Evolutionary conservation across 148 eudicot species (phyloP).

Genomic region (Polygonum aviculare): DNA sequence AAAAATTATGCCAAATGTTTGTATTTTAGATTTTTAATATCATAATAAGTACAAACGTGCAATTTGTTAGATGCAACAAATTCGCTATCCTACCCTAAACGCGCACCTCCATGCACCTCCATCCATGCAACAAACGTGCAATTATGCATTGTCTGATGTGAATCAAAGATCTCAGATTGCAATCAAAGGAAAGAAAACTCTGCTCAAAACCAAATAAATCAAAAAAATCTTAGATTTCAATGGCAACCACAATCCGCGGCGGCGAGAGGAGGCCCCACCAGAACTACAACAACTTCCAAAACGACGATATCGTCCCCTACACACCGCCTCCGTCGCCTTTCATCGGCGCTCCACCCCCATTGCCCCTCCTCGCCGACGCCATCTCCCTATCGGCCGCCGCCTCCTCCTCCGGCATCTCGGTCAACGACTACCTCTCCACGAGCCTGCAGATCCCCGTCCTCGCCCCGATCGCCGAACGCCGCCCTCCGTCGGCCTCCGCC

Average conservation of each 20-base stretch:
- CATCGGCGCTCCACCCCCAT: slow-evolving; percentile 12
- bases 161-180: no score
- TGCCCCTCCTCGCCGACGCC: slow-evolving; percentile 22
- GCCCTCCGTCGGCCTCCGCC: slow-evolving; percentile 1
- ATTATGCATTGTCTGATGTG: no score
- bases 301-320: not conserved
- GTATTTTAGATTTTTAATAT: no score
- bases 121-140: not conserved
- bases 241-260: slow-evolving; percentile 2
- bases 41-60: not conserved
- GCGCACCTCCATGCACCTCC: not conserved
- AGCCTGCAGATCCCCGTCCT: slow-evolving; percentile 45
- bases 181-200: not conserved
- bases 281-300: not conserved
- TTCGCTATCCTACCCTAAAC: not conserved
- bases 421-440: slow-evolving; percentile 33
- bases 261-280: slow-evolving; percentile 9
- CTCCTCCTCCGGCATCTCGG: slow-evolving; percentile 14
- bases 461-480: slow-evolving; percentile 29
- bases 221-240: not conserved
- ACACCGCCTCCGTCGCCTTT: slow-evolving; percentile 23
- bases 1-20: no score
- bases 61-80: not conserved
- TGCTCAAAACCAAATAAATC: not conserved
- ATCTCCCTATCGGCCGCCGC: slow-evolving; percentile 42